These are phyloP conservation scores for Boletus reticuloceps DNA, from an alignment of 768 basidiomycete genomes.

Conservation along the genomic window DNA sequence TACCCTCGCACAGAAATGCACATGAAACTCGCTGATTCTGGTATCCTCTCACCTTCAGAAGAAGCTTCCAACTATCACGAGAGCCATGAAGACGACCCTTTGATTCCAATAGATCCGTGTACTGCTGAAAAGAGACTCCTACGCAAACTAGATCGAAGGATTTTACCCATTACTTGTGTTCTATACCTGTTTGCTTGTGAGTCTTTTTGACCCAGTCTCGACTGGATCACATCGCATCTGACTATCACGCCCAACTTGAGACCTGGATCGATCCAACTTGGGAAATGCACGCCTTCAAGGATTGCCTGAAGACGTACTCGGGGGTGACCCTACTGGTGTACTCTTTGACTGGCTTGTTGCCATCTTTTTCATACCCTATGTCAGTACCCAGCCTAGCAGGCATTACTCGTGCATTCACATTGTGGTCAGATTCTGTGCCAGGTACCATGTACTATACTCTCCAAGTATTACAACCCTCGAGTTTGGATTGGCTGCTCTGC, in stretches of 20 bases:
- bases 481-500: conserved; percentile 68
- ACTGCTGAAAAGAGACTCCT: conserved; percentile 53
- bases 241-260: conserved; percentile 10
- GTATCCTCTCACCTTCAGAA: conserved; percentile 3
- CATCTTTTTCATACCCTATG: conserved; percentile 78
- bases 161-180: conserved; percentile 69
- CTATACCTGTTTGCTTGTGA: conserved; percentile 75
- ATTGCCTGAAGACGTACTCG: conserved; percentile 59
- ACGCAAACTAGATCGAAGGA: conserved; percentile 62
- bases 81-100: conserved; percentile 16
- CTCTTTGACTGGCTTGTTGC: conserved; percentile 81
- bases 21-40: conserved; percentile 12
- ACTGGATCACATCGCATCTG: not conserved
- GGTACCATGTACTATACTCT: conserved; percentile 63
- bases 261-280: conserved; percentile 74
- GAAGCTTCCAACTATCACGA: not conserved
- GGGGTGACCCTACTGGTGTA: conserved; percentile 63
- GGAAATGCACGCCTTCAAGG: conserved; percentile 80
- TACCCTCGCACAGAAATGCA: conserved; percentile 9
- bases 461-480: conserved; percentile 68
- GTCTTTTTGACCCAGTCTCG: conserved; percentile 25
- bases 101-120: conserved; percentile 14
- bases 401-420: not conserved
- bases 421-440: conserved; percentile 59
- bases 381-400: conserved; percentile 27